Base-by-base conservation (phyloP, 2,329 filamentous ascomycete genomes). In the Berkeleyomyces rouxiae region DNA sequence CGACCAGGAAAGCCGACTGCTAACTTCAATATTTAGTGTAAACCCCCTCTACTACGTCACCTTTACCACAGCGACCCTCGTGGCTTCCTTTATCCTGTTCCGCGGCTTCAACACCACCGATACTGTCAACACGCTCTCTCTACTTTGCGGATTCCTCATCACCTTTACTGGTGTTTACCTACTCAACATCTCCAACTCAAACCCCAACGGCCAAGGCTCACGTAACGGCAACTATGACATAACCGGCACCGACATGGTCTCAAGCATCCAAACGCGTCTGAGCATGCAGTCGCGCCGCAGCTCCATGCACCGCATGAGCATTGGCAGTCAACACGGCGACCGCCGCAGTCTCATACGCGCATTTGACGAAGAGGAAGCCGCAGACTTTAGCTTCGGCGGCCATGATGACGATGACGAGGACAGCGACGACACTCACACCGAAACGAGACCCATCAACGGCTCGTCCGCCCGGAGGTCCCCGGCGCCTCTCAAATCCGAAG, bases 11-110 rank as follows among this genome's bases (percentile, higher is more conserved):
- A 11, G 10, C 9, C 42, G 3, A 13, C 43, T 58, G 51, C 51
- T 61, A 58, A 39, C 46, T 59, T 10, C 16, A 60, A 7, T 59
- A 16, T 33, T 51, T 47, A 95, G 90, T 71, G 91, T 96, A 63
- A 96, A 96, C 71, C 91, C 91, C 5, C 81, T 96, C 36, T 97
- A 97, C 78, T 97, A 97, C 73, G 92, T 97, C 61, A 96, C 90
- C 2, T 97, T 97, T 72, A 96, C 92, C 2, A 97, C 92, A 0
- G 90, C 88, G 65, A 97, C 92, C 6, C 84, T 97, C 49, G 87
- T 88, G 72, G 92, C 92, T 63, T 96, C 92, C 1, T 97, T 96
- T 73, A 95, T 96, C 70, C 85, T 97, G 60, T 97, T 96, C 77
- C 84, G 85, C 68, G 92, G 92, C 64, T 97, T 97, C 80, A 96